Base-by-base conservation (phyloP, 129 eudicot genomes). In the Centella asiatica region DNA sequence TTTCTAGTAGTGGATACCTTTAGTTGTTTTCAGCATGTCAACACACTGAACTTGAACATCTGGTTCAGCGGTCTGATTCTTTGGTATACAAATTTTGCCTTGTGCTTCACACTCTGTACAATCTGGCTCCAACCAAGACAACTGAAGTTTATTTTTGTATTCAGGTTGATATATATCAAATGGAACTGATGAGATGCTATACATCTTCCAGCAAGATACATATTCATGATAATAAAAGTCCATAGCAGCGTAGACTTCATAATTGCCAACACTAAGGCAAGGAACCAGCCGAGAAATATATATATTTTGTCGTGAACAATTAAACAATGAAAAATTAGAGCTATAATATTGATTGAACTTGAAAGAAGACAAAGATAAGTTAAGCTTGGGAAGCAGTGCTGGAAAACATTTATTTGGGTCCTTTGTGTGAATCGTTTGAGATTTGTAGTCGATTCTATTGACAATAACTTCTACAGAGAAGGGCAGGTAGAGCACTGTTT, bases 381-480 rank as follows among this genome's bases (percentile, higher is more conserved):
- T 29, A 44, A 32, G 1, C 17, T 27, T 20, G 22, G 5, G 33
- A 56, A 22, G 4, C 33, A n/a, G 33, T 56, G 8, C 36, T 55
- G 60, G 62, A 18, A 32, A 9, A 17, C 60, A 14, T 2, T 17
- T 2, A 15, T 42, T 42, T 42, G 46, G 46, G 46, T 42, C 46
- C 12, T 17, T 10, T 42, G 11, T 0, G 20, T 6, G 13, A 1
- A 29, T 6, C 5, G 2, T 4, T 56, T 56, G 61, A 6, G 26
- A 31, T 57, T 4, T 34, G 62, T 57, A 57, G 36, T 57, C 10
- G 45, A 57, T 57, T 1, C 5, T 11, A 18, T 71, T 4, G 83
- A 76, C 25, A 76, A 44, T 71, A 27, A 80, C 40, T 28, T 75
- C 85, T 60, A 69, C 22, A 29, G 62, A 56, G n/a, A 31, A 36